phyloP scores from a whole-genome alignment of 2,329 filamentous ascomycete genomes.

The Claviceps humidiphila region DNA sequence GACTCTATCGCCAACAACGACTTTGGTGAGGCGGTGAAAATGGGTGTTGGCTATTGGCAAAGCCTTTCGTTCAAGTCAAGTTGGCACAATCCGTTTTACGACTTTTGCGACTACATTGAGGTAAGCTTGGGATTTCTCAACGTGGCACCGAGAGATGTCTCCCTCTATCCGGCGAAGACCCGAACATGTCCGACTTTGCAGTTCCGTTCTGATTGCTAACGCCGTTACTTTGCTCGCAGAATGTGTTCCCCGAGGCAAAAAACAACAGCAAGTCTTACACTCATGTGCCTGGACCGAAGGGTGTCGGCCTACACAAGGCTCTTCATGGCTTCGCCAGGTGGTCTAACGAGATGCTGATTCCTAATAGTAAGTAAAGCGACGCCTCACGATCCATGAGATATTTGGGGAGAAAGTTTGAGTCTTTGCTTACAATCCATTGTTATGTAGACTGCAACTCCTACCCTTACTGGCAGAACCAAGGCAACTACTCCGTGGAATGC shows the following conservation, averaged over 20 bases:
- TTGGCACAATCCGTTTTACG: constrained; percentile 19
- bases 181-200: not conserved
- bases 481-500: constrained; percentile 16
- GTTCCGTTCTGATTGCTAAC: not conserved
- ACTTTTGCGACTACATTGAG: constrained; percentile 22
- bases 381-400: not conserved
- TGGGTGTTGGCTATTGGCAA: constrained; percentile 18
- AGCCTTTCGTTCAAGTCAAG: constrained; percentile 18
- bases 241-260: constrained; percentile 17
- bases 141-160: not conserved
- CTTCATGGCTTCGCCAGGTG: constrained; percentile 43
- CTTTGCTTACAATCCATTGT: constrained; percentile 38
- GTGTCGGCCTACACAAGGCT: constrained; percentile 38
- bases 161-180: constrained; percentile 16
- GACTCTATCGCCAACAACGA: constrained; percentile 30
- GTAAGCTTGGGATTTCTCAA: constrained; percentile 2
- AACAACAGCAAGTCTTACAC: not conserved
- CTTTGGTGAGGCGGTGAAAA: constrained; percentile 26
- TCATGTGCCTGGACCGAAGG: constrained; percentile 14
- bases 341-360: constrained; percentile 22
- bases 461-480: constrained; percentile 5
- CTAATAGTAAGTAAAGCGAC: not conserved
- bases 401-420: constrained; percentile 13
- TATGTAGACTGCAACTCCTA: not conserved
- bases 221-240: constrained; percentile 16